A percentile compares a stretch with the other conserved stretches of the same genome.
These are phyloP conservation scores for Cyberlindnera xishuangbannaensis DNA, from an alignment of 805 yeast species.

Conservation along the genomic window DNA sequence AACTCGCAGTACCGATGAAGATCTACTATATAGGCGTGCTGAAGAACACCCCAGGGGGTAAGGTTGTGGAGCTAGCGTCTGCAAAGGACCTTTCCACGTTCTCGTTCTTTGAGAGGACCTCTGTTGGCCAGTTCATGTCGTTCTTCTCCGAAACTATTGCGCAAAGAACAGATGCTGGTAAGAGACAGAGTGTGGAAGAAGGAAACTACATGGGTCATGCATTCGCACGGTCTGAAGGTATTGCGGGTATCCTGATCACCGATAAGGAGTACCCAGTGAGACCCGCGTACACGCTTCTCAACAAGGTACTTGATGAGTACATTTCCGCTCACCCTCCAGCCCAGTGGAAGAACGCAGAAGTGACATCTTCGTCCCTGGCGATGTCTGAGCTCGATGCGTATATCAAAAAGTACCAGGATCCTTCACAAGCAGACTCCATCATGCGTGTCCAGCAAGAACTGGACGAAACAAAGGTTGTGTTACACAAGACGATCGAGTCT, in stretches of 20 bases:
- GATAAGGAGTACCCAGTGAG: slow-evolving; percentile 96
- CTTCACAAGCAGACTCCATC: slow-evolving; percentile 92
- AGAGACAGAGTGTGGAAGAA: slow-evolving; percentile 92
- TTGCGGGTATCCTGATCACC: slow-evolving; percentile 86
- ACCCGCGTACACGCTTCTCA: slow-evolving; percentile 90
- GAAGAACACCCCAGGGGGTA: slow-evolving; percentile 50
- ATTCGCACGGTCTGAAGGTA: slow-evolving; percentile 82
- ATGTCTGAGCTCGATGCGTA: slow-evolving; percentile 63
- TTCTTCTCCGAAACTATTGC: slow-evolving; percentile 90
- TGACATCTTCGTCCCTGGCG: slow-evolving; percentile 38
- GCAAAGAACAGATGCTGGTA: slow-evolving; percentile 80
- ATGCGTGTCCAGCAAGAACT: slow-evolving; percentile 97
- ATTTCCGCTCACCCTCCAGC: slow-evolving; percentile 70
- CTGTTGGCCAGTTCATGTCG: slow-evolving; percentile 90
- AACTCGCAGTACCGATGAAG: too few relatives aligned
- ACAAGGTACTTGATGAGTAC: slow-evolving; percentile 88
- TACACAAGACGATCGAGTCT: slow-evolving; percentile 92
- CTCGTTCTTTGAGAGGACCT: slow-evolving; percentile 78
- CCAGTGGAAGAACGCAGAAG: slow-evolving; percentile 56
- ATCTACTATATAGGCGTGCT: slow-evolving; percentile 85
- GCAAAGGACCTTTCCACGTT: slow-evolving; percentile 82
- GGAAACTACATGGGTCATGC: slow-evolving; percentile 84
- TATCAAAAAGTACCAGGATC: slow-evolving; percentile 87
- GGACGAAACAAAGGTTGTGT: slow-evolving; percentile 93
- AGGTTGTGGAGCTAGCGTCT: slow-evolving; percentile 69